These are phyloP conservation scores for Striga asiatica DNA, from an alignment of 257 asterid species.

Conservation along the genomic window DNA sequence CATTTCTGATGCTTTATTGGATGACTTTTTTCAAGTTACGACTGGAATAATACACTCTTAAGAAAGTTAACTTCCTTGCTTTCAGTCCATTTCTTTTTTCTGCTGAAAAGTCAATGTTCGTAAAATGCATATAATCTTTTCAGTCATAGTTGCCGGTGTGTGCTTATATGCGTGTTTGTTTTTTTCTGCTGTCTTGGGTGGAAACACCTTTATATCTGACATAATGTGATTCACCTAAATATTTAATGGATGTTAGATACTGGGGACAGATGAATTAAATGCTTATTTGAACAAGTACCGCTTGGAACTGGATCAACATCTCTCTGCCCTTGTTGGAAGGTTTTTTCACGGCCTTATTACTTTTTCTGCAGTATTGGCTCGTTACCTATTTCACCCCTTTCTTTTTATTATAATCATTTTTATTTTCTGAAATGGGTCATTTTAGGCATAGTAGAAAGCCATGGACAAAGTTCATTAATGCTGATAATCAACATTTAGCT, in stretches of 20 bases:
- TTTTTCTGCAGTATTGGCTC: background rate
- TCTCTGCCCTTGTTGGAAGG: slow-evolving; percentile 80
- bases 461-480: slow-evolving; percentile 37
- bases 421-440: background rate
- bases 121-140: too few species aligned
- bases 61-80: background rate
- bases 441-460: slow-evolving; percentile 51
- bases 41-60: too few species aligned
- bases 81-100: background rate
- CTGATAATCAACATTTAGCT: slow-evolving; percentile 53
- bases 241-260: slow-evolving; percentile 28
- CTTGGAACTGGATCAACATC: slow-evolving; percentile 57
- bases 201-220: background rate
- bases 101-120: background rate
- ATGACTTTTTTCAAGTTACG: background rate
- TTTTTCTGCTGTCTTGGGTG: too few species aligned
- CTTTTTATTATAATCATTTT: background rate
- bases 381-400: background rate
- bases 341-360: background rate
- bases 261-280: slow-evolving; percentile 70
- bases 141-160: too few species aligned
- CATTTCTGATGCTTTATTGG: background rate
- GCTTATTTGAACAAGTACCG: slow-evolving; percentile 65
- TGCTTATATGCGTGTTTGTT: too few species aligned
- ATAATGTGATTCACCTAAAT: background rate